phyloP scores from a whole-genome alignment of 495 filamentous ascomycete genomes.

The Hypoxylon crocopeplum region DNA sequence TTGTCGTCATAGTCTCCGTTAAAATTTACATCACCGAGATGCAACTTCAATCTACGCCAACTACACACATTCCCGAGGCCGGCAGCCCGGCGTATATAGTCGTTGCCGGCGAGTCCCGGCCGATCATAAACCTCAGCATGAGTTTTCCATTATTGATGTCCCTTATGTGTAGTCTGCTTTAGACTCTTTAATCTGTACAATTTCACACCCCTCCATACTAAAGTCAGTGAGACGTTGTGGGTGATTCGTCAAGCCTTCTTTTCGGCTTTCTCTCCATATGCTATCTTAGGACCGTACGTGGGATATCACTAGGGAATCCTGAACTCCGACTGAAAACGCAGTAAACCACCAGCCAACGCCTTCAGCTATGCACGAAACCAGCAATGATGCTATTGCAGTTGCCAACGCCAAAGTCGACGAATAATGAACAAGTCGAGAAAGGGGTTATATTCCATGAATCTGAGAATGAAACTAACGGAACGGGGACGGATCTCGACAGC shows the following conservation, averaged over 20 bases:
- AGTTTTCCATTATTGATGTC: conserved; percentile 10
- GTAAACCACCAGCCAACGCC: conserved; percentile 33
- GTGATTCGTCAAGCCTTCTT: not conserved
- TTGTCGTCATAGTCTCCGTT: not conserved
- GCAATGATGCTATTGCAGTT: conserved; percentile 20
- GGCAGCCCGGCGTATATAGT: no score
- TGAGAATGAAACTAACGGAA: not conserved
- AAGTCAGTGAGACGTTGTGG: conserved; percentile 3
- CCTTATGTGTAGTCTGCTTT: not conserved
- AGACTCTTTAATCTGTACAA: conserved; percentile 8
- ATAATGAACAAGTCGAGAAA: conserved; percentile 6
- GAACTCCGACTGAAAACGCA: conserved; percentile 21
- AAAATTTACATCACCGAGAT: conserved; percentile 9
- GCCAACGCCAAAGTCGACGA: conserved; percentile 1
- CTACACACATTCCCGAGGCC: no score
- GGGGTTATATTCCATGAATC: not conserved
- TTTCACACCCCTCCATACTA: conserved; percentile 4
- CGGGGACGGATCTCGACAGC: conserved; percentile 1
- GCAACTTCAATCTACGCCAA: not conserved
- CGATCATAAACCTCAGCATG: not conserved
- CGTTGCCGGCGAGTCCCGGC: no score
- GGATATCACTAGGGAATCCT: conserved; percentile 30
- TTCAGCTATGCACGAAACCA: conserved; percentile 35
- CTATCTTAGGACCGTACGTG: conserved; percentile 16
- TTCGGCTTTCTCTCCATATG: not conserved